A percentile compares a stretch with the other conserved stretches of the same genome.
phyloP scores from a whole-genome alignment of 139 green algal species.

The Astrephomene gubernaculifera region DNA sequence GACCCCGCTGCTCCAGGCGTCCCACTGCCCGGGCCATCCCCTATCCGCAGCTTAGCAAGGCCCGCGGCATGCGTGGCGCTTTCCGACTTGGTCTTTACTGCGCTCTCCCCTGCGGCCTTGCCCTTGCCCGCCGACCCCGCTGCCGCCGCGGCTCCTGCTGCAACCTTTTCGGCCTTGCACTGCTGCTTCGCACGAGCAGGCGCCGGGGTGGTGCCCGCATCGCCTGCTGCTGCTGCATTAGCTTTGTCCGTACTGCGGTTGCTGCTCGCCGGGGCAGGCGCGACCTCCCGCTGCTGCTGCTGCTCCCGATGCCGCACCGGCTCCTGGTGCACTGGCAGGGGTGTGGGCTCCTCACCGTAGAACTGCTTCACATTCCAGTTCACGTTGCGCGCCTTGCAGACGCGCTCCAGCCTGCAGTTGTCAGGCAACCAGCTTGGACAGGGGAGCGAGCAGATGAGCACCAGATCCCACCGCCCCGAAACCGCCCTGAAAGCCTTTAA shows the following conservation, averaged over 20 bases:
- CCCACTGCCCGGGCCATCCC: not conserved
- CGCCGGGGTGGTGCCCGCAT: too few relatives aligned
- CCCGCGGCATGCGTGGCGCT: not conserved
- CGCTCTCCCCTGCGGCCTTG: not conserved
- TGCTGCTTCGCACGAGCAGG: too few relatives aligned
- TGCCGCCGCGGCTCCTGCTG: not conserved
- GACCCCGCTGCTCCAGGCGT: not conserved
- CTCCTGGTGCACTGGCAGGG: not conserved
- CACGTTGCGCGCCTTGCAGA: constrained; percentile 59
- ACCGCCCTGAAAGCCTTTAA: too few relatives aligned
- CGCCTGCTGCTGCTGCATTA: constrained; percentile 14
- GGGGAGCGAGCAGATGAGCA: too few relatives aligned
- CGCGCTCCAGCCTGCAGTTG: constrained; percentile 59
- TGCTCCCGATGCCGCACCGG: too few relatives aligned
- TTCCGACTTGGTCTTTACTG: constrained; percentile 10
- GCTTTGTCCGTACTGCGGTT: not conserved
- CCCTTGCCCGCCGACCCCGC: not conserved
- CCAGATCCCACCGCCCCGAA: too few relatives aligned
- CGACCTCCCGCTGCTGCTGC: not conserved
- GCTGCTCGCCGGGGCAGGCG: not conserved
- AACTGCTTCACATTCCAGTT: constrained; percentile 52
- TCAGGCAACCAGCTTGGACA: too few relatives aligned
- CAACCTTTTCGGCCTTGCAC: constrained; percentile 20
- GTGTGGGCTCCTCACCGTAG: constrained; percentile 20
- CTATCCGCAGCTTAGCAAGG: constrained; percentile 8